These are phyloP conservation scores for Tulasnella sp. DNA, from an alignment of 768 basidiomycete genomes.

Conservation along the genomic window DNA sequence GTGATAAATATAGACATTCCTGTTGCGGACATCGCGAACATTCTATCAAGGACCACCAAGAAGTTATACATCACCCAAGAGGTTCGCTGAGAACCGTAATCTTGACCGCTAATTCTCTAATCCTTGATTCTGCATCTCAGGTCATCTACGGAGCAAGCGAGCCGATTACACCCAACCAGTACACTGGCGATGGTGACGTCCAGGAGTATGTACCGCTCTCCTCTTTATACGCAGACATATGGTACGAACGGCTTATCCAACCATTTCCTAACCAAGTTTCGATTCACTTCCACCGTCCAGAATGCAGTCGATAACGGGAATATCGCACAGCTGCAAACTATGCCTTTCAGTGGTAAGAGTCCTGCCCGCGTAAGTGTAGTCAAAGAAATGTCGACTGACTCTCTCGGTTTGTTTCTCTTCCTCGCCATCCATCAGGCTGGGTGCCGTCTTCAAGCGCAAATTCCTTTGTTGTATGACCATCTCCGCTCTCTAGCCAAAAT, in stretches of 20 bases:
- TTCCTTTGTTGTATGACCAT: conserved; percentile 37
- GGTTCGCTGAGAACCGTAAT: conserved; percentile 4
- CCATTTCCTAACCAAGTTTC: conserved; percentile 31
- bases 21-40: conserved; percentile 42
- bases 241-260: not conserved
- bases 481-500: not conserved
- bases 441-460: conserved; percentile 42
- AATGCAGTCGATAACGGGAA: conserved; percentile 46
- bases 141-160: conserved; percentile 38
- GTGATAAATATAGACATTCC: conserved; percentile 37
- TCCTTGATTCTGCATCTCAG: not conserved
- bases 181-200: conserved; percentile 44
- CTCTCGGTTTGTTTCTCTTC: too few species aligned
- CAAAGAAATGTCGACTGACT: too few species aligned
- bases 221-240: not conserved
- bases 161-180: conserved; percentile 44
- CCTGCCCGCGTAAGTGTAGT: too few species aligned
- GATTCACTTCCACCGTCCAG: conserved; percentile 44
- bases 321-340: conserved; percentile 38
- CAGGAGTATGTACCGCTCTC: conserved; percentile 39
- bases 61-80: conserved; percentile 55
- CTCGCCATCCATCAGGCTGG: conserved; percentile 38
- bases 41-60: conserved; percentile 33
- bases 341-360: conserved; percentile 40
- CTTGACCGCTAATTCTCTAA: not conserved